phyloP scores from a whole-genome alignment of 2,329 filamentous ascomycete genomes.

The Colletotrichum tropicicola region DNA sequence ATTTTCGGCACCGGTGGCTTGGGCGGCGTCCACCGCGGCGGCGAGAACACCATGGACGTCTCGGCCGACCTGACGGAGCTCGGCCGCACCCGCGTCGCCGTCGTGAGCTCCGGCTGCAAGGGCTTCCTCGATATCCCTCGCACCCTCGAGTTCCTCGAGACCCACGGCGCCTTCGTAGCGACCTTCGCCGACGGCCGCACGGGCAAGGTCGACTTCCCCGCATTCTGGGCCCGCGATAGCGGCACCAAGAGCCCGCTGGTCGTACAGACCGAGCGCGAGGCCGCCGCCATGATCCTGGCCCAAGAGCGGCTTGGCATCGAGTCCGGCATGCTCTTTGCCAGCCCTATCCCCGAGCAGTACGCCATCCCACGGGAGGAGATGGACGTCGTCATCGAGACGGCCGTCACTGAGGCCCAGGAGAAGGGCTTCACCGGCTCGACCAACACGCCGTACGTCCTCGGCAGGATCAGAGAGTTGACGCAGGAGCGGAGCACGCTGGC shows the following conservation, averaged over 20 bases:
- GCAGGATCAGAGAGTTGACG: constrained; percentile 81
- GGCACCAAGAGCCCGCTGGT: constrained; percentile 81
- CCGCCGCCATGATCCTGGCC: constrained; percentile 87
- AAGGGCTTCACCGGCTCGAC: constrained; percentile 76
- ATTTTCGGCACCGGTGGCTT: constrained; percentile 96
- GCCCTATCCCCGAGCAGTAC: constrained; percentile 78
- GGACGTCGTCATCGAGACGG: constrained; percentile 73
- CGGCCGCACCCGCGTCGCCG: constrained; percentile 86
- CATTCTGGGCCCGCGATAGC: constrained; percentile 92
- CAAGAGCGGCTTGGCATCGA: constrained; percentile 77
- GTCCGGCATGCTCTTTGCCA: constrained; percentile 87
- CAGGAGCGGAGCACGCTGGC: constrained; percentile 75
- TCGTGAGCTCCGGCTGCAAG: constrained; percentile 92
- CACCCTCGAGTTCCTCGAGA: constrained; percentile 82
- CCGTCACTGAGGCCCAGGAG: constrained; percentile 70
- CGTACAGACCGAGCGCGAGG: constrained; percentile 79
- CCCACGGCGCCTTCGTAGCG: constrained; percentile 80
- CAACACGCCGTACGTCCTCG: constrained; percentile 87
- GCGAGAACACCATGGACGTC: constrained; percentile 87
- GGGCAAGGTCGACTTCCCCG: constrained; percentile 83
- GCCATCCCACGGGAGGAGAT: constrained; percentile 78
- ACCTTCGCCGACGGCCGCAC: constrained; percentile 87
- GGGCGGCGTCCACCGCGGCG: constrained; percentile 92
- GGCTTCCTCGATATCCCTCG: constrained; percentile 93
- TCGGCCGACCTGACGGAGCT: constrained; percentile 96